Evolutionary conservation across 345 rosid species (phyloP), one percentile per base, ranked within the genome.

Genomic region (Salix suchowensis): DNA sequence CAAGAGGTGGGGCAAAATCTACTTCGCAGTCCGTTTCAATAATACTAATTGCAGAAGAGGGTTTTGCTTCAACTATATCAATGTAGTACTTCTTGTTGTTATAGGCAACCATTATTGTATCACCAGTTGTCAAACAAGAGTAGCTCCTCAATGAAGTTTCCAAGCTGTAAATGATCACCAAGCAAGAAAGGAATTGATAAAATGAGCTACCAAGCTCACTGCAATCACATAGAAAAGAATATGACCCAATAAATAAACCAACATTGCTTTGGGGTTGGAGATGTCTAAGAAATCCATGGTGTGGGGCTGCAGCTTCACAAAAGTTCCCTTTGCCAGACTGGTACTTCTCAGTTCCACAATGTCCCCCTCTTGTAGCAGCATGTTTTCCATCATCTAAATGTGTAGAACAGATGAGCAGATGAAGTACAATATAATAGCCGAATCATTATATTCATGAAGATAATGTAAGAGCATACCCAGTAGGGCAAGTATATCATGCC

Each of bases 21-120:
- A 91, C 95, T 77, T 91, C 95, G 61, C 89, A 89, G 68, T 89
- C 95, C 4, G 95, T 89, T 76, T 91, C 95, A 32, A 89, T 89
- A 50, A 88, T 88, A 81, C 91, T 91, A 30, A 91, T 81, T 40
- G 93, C 95, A 46, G 81, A 7, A 62, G 87, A 83, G 64, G 95
- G 92, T 71, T 88, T 89, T n/a, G 91, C 77, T 68, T 88, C 95
- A 11, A 91, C 85, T 67, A 91, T 86, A 80, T 91, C 69, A 68
- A 91, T 89, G 70, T 81, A 89, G 55, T 87, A 91, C 26, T 87
- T 61, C 73, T 89, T 91, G 66, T 91, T 84, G 86, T 91, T 91
- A 64, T 89, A 91, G 14, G 88, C 85, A 83, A 89, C 88, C 91
- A 91, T 88, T 64, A 91, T 84, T 0, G 88, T 86, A 65, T 91